phyloP scores from a whole-genome alignment of 2,329 filamentous ascomycete species.

The Zymoseptoria crescenta region DNA sequence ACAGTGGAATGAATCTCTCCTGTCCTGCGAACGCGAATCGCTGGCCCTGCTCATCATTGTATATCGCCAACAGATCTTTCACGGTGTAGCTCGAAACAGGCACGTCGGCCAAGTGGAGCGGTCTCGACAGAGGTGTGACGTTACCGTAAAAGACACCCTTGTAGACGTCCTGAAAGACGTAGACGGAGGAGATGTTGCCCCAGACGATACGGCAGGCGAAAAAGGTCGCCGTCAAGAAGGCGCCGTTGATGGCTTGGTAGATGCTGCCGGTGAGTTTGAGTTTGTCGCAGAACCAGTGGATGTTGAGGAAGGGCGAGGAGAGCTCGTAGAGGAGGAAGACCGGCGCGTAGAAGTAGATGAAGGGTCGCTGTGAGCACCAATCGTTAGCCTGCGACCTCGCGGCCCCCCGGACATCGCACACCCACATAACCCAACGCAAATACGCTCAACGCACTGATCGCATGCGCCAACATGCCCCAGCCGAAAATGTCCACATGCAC shows the following conservation, averaged over 20 bases:
- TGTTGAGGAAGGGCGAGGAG: constrained; percentile 75
- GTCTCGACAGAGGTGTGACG: not conserved
- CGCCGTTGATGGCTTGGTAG: constrained; percentile 69
- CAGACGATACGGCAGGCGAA: constrained; percentile 70
- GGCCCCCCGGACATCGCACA: constrained; percentile 17
- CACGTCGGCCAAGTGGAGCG: constrained; percentile 27
- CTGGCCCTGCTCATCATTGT: constrained; percentile 19
- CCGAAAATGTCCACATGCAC: constrained; percentile 65
- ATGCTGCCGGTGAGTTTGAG: constrained; percentile 67
- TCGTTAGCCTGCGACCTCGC: constrained; percentile 1
- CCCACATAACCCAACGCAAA: constrained; percentile 74
- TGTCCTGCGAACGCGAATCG: constrained; percentile 23
- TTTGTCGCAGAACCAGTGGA: constrained; percentile 92
- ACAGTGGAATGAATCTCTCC: constrained; percentile 49
- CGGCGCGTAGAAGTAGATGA: constrained; percentile 73
- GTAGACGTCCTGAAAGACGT: constrained; percentile 64
- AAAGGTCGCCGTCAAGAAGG: constrained; percentile 64
- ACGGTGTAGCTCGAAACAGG: constrained; percentile 7
- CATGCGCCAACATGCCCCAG: constrained; percentile 68
- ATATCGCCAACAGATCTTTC: constrained; percentile 16
- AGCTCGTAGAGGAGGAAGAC: constrained; percentile 84
- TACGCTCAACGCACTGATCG: constrained; percentile 63
- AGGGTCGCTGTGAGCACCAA: constrained; percentile 54
- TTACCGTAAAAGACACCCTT: constrained; percentile 30
- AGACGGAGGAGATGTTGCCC: constrained; percentile 60